phyloP scores from a whole-genome alignment of 306 rosid species.

The Vigna unguiculata region DNA sequence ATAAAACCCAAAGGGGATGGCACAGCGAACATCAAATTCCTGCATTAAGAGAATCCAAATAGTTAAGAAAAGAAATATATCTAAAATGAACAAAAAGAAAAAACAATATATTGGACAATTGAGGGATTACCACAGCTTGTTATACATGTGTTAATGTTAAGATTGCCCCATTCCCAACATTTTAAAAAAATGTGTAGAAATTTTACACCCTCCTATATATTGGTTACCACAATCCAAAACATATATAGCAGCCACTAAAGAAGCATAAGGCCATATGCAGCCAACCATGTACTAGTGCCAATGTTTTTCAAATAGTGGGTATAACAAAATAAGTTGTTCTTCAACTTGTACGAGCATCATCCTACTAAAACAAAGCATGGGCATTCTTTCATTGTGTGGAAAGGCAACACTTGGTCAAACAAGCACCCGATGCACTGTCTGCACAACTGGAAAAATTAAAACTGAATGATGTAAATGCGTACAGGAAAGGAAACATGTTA shows the following conservation, averaged over 20 bases:
- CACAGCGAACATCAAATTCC: constrained; percentile 94
- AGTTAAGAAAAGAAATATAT: constrained; percentile 21
- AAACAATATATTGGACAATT: not conserved
- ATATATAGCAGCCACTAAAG: constrained; percentile 18
- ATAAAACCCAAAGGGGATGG: constrained; percentile 84
- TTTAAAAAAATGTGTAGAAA: not conserved
- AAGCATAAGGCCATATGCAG: constrained; percentile 16
- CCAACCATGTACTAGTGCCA: constrained; percentile 8
- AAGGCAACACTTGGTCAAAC: not conserved
- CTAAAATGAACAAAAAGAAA: not conserved
- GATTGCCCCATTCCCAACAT: constrained; percentile 14
- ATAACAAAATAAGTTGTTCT: constrained; percentile 16
- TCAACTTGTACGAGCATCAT: constrained; percentile 1
- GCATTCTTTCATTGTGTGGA: constrained; percentile 6
- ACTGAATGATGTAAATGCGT: constrained; percentile 3
- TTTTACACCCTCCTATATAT: constrained; percentile 1
- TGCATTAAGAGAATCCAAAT: constrained; percentile 48
- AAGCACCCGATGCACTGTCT: constrained; percentile 28
- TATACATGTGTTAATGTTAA: constrained; percentile 9
- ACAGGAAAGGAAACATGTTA: constrained; percentile 9
- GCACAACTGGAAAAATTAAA: constrained; percentile 30
- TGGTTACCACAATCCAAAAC: constrained; percentile 29
- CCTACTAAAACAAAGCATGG: constrained; percentile 22
- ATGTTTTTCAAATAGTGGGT: constrained; percentile 14
- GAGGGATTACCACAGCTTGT: constrained; percentile 1